Evolutionary conservation across 1,284 basidiomycete genomes (phyloP).

Genomic region (Polyporus tsugae): DNA sequence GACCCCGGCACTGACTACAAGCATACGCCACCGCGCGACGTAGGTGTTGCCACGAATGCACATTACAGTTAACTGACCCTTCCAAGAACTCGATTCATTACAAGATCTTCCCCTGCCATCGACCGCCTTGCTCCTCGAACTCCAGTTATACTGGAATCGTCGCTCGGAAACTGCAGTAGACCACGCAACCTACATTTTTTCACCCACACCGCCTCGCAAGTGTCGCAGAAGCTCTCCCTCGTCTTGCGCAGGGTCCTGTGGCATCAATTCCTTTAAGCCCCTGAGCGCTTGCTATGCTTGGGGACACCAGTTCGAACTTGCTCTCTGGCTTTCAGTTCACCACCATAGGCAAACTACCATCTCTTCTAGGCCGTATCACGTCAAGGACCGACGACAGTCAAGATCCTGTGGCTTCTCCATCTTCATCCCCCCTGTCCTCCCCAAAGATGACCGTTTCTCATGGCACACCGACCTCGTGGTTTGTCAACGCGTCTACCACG

Average conservation of each 20-base stretch:
- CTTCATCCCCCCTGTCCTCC: constrained; percentile 24
- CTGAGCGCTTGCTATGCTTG: constrained; percentile 13
- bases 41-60: not conserved
- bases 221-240: not conserved
- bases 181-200: not conserved
- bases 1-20: not conserved
- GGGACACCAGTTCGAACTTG: constrained; percentile 14
- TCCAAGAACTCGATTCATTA: not conserved
- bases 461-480: not conserved
- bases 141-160: not conserved
- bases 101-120: not conserved
- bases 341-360: constrained; percentile 34
- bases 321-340: constrained; percentile 34
- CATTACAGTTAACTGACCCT: not conserved
- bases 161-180: not conserved
- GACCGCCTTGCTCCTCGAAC: not conserved
- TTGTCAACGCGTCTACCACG: constrained; percentile 14
- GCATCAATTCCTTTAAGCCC: not conserved
- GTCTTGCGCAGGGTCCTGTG: not conserved
- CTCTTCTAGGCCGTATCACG: constrained; percentile 31
- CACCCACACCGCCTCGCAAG: not conserved
- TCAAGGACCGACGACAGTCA: constrained; percentile 11
- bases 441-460: constrained; percentile 11
- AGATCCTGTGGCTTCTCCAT: constrained; percentile 23
- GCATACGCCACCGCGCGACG: not conserved